Base-by-base conservation (phyloP, 805 yeast species). In the Candida nonsorbophila region DNA sequence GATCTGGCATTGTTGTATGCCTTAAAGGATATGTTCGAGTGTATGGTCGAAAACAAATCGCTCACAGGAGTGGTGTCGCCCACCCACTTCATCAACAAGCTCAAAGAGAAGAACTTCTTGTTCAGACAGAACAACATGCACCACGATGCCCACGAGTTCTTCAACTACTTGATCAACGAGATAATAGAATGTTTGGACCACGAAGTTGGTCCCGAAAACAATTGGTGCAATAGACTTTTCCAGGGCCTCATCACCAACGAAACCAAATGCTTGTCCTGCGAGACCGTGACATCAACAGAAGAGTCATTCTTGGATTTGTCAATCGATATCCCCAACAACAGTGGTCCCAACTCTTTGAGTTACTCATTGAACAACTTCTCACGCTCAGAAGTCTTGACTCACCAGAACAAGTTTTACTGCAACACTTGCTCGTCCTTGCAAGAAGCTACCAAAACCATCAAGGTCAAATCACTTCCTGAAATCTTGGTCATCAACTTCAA, bases 121-220 rank as follows among this genome's bases (percentile, higher is more conserved):
- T 92, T 92, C 54, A 67, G 95, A 38, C 80, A 86, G 33, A 78
- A 84, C 24, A 63, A 63, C 41, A 88, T 87, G 95, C 98, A 92
- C 53, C 98, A 92, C 51, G 98, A 92, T 63, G 97, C 97, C 4
- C 98, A 92, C 56, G 98, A 92, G 58, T 92, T 92, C 55, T 69
- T 88, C 49, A 90, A 88, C 52, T 88, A 84, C 48, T 53, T 88
- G 42, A 63, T 92, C 30, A 92, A 92, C 54, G 73, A 62, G 41
- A 65, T 67, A 12, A 60, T 72, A 9, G 87, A 84, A 38, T 68
- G 82, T 11, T 62, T 83, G 28, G 74, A 72, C 16, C 49, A 40
- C 44, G 55, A 59, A 40, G 16, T 41, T 24, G 57, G 55, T 5
- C 25, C 38, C 7, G 45, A 46, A 7, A 40, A 50, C 15, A 72